A percentile compares a stretch with the other conserved stretches of the same genome.
Conservation (phyloP, 2,329 filamentous ascomycete species). For the Lasiodiplodia sp. region DNA sequence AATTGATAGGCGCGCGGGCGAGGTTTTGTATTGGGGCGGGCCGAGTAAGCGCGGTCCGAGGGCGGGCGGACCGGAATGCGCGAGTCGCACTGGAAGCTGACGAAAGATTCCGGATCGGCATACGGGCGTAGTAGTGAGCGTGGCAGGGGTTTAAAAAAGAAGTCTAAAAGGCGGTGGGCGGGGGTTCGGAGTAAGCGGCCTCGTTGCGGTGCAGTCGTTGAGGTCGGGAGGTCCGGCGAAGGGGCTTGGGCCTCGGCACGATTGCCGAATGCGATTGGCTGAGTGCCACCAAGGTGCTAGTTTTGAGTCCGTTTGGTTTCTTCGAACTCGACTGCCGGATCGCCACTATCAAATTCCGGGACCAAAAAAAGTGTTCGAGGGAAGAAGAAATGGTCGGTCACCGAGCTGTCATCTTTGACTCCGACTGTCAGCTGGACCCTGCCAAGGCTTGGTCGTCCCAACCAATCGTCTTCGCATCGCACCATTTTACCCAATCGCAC, state of each 20-base stretch:
- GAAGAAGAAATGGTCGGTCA: not conserved
- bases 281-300: not conserved
- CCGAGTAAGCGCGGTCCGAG: not conserved
- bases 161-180: conserved; percentile 13
- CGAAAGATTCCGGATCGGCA: conserved; percentile 4
- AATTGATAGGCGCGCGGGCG: not conserved
- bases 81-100: conserved; percentile 1
- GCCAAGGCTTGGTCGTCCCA: not conserved
- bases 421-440: not conserved
- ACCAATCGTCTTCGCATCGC: not conserved
- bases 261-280: conserved; percentile 9
- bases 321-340: not conserved
- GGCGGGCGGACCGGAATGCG: not conserved
- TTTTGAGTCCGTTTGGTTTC: not conserved
- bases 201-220: conserved; percentile 10
- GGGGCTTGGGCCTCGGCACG: conserved; percentile 12
- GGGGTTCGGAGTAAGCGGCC: not conserved
- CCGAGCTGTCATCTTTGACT: not conserved
- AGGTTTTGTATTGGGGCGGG: conserved; percentile 7
- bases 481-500: not conserved
- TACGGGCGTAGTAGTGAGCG: conserved; percentile 16
- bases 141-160: not conserved
- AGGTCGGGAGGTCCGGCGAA: conserved; percentile 17
- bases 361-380: not conserved
- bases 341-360: not conserved